Evolutionary conservation across 768 basidiomycete species (phyloP), one percentile per base, ranked within the genome.

Genomic region (Asterophora parasitica): DNA sequence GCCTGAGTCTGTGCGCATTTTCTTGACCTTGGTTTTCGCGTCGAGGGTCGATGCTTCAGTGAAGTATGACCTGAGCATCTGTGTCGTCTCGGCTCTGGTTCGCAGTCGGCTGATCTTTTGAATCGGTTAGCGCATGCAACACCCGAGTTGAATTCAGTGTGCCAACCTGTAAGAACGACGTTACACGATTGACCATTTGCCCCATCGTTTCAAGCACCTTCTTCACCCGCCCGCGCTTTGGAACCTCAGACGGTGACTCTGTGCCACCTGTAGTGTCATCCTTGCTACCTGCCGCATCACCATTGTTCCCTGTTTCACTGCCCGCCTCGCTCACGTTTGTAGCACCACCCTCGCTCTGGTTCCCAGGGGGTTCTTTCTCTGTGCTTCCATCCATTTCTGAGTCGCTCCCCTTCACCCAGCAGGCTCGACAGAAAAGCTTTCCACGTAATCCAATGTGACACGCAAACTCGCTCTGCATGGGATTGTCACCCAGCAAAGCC

Each of bases 381-480:
- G n/a, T n/a, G n/a, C n/a, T n/a, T n/a, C n/a, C n/a, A n/a, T n/a
- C n/a, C n/a, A n/a, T n/a, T n/a, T n/a, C n/a, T n/a, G n/a, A n/a
- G n/a, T n/a, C 49, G 19, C 45, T 46, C 5, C 65, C 65, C 38
- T 65, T 54, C 0, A 70, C 72, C 50, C 55, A 52, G 48, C 76
- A 78, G 0, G 51, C 54, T 1, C 68, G 62, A 45, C 76, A 78
- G 52, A 74, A 73, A 20, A 57, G 61, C 23, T 67, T 70, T 0
- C 65, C 71, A 0, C 38, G 45, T 7, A 71, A 47, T 0, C 71
- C 74, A 47, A 74, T 65, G 41, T 78, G 76, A 40, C 66, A 75
- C 0, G 72, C 64, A 49, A 75, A 56, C 53, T 75, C 69, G 37
- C 72, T 67, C 28, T 68, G 69, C 74, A 74, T 75, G 0, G 72